Percentiles rank a stretch among this genome's conserved stretches.
Evolutionary conservation across 768 basidiomycete species (phyloP).

Genomic region (Dioszegia crocea): DNA sequence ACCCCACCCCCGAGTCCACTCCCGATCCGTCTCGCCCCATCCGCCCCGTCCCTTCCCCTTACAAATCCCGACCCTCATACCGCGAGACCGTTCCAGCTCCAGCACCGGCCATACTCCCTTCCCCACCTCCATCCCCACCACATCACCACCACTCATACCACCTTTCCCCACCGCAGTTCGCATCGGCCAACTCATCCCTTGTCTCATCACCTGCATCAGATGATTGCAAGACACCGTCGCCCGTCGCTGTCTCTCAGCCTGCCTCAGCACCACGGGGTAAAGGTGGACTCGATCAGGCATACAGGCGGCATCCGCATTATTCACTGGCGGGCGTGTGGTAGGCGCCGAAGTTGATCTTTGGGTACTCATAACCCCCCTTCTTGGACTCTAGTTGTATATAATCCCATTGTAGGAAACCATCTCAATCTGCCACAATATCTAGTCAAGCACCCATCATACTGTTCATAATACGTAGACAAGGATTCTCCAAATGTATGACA

Average conservation of each 20-base stretch:
- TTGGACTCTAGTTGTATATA: slow-evolving; percentile 6
- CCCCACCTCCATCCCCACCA: slow-evolving; percentile 37
- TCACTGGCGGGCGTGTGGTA: slow-evolving; percentile 8
- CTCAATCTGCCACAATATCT: not conserved
- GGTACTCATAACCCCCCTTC: not conserved
- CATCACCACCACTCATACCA: slow-evolving; percentile 15
- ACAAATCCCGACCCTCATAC: slow-evolving; percentile 21
- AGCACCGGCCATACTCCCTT: slow-evolving; percentile 21
- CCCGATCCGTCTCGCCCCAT: slow-evolving; percentile 38
- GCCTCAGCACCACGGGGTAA: slow-evolving; percentile 6
- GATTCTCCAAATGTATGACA: too few species aligned
- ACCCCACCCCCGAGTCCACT: slow-evolving; percentile 40
- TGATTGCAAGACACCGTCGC: slow-evolving; percentile 44
- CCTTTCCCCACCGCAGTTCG: slow-evolving; percentile 26
- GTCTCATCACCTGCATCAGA: slow-evolving; percentile 42
- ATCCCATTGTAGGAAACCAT: not conserved
- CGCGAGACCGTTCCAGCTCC: not conserved
- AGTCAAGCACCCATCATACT: not conserved
- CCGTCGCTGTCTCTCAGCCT: slow-evolving; percentile 28
- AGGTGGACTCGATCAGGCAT: not conserved
- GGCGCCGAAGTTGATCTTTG: not conserved
- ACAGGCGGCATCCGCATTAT: not conserved
- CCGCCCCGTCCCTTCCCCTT: slow-evolving; percentile 41
- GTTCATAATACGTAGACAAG: not conserved
- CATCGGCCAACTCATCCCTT: slow-evolving; percentile 36